These are phyloP conservation scores for Zizania palustris DNA, from an alignment of 202 grass and related monocot genomes.

Conservation along the genomic window DNA sequence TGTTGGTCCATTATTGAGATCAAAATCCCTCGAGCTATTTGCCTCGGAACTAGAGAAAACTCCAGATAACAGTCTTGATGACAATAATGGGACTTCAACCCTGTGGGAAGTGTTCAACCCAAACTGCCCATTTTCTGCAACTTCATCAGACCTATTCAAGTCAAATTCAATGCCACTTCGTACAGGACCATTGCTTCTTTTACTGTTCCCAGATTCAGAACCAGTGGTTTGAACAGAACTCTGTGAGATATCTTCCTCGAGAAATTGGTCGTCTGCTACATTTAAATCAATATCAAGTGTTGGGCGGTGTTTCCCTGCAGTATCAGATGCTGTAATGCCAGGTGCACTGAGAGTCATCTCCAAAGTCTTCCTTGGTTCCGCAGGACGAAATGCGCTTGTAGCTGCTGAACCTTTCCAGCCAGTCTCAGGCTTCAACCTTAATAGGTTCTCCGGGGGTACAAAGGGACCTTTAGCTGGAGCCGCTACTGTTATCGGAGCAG, in stretches of 20 bases:
- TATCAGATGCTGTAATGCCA: conserved; percentile 45
- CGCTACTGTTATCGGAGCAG: conserved; percentile 72
- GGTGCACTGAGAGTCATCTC: conserved; percentile 54
- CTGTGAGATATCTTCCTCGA: conserved; percentile 69
- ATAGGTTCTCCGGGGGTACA: conserved; percentile 79
- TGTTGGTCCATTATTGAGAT: conserved; percentile 88
- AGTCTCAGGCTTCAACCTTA: conserved; percentile 67
- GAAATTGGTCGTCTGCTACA: conserved; percentile 74
- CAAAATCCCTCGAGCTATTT: conserved; percentile 67
- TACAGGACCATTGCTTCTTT: conserved; percentile 46
- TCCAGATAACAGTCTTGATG: conserved; percentile 50
- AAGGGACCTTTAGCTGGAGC: conserved; percentile 83
- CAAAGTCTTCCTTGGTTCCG: conserved; percentile 71
- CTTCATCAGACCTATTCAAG: conserved; percentile 73
- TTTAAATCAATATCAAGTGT: conserved; percentile 86
- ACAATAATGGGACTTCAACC: conserved; percentile 63
- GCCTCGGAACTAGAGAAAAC: conserved; percentile 46
- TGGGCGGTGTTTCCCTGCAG: conserved; percentile 61
- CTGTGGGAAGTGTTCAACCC: conserved; percentile 52
- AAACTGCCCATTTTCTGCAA: conserved; percentile 60
- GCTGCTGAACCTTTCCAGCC: conserved; percentile 98
- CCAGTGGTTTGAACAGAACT: conserved; percentile 67
- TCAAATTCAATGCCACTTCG: conserved; percentile 71
- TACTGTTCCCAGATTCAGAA: conserved; percentile 58
- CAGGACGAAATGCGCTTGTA: conserved; percentile 94